Percentiles rank a stretch among this genome's conserved stretches.
These are phyloP conservation scores for Syncephalastrum monosporum DNA, from an alignment of 371 early-diverging fungal species.

Conservation along the genomic window DNA sequence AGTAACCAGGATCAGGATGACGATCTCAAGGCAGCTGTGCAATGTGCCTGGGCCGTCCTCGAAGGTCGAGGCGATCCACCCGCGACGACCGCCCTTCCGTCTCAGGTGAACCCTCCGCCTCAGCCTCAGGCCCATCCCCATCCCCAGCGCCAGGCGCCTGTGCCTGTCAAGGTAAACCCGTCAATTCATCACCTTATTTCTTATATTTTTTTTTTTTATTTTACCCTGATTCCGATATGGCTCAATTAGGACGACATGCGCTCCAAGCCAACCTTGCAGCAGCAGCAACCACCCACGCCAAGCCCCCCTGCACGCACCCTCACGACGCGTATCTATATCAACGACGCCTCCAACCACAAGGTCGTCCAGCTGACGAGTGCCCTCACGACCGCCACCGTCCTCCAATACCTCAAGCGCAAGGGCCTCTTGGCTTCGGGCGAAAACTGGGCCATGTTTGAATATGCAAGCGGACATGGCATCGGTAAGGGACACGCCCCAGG, in stretches of 20 bases:
- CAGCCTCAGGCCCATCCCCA: too few species aligned
- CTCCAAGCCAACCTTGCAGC: slow-evolving; percentile 7
- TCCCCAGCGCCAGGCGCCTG: too few species aligned
- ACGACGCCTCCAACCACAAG: slow-evolving; percentile 71
- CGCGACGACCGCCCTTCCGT: background rate
- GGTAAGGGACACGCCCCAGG: slow-evolving; percentile 27
- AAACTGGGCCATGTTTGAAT: slow-evolving; percentile 89
- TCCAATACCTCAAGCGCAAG: slow-evolving; percentile 65
- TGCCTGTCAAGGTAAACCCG: too few species aligned
- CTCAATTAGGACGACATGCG: too few species aligned
- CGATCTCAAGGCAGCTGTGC: slow-evolving; percentile 33
- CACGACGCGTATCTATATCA: slow-evolving; percentile 84
- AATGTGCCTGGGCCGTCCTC: slow-evolving; percentile 29
- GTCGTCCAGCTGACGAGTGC: slow-evolving; percentile 72
- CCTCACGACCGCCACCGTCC: slow-evolving; percentile 72
- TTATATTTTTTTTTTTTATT: too few species aligned
- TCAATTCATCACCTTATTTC: too few species aligned
- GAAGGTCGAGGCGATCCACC: slow-evolving; percentile 10
- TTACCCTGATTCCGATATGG: too few species aligned
- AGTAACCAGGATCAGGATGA: slow-evolving; percentile 18
- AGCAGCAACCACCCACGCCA: slow-evolving; percentile 13
- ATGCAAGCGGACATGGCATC: slow-evolving; percentile 75
- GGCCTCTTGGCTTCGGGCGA: slow-evolving; percentile 58
- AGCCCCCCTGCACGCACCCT: slow-evolving; percentile 18
- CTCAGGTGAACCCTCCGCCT: slow-evolving; percentile 7